Percentiles rank a stretch among this genome's conserved stretches.
Conservation (phyloP, 208 protist genomes). For the Endotrypanum monterogeii region DNA sequence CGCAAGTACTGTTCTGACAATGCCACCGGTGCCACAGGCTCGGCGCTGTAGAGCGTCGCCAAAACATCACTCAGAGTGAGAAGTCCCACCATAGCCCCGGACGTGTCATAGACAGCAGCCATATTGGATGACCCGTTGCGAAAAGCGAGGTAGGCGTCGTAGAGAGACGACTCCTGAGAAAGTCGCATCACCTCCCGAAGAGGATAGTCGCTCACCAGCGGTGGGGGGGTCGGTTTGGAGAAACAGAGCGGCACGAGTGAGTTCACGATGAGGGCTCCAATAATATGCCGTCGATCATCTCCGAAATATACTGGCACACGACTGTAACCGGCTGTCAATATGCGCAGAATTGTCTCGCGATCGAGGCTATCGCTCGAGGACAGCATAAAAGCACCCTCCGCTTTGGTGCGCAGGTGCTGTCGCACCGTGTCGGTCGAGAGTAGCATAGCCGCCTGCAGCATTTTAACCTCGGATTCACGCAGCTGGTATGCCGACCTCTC, state of each 20-base stretch:
- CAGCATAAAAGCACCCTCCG: slow-evolving; percentile 80
- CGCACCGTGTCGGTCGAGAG: slow-evolving; percentile 64
- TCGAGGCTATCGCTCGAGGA: slow-evolving; percentile 61
- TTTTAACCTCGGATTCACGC: slow-evolving; percentile 61
- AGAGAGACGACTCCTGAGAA: slow-evolving; percentile 50
- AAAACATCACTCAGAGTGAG: slow-evolving; percentile 75
- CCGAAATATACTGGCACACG: slow-evolving; percentile 87
- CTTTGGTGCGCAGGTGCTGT: slow-evolving; percentile 57
- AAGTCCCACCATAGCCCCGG: slow-evolving; percentile 57
- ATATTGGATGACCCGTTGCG: slow-evolving; percentile 56
- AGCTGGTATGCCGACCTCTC: slow-evolving; percentile 31
- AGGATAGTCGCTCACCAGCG: slow-evolving; percentile 66
- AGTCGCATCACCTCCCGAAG: slow-evolving; percentile 67
- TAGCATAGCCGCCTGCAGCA: slow-evolving; percentile 75
- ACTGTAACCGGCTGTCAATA: slow-evolving; percentile 72
- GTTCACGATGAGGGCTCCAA: slow-evolving; percentile 87
- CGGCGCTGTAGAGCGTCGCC: slow-evolving; percentile 48
- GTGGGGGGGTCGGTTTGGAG: slow-evolving; percentile 45
- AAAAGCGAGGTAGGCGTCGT: slow-evolving; percentile 73
- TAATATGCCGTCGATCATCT: slow-evolving; percentile 69
- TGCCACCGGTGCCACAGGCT: slow-evolving; percentile 22
- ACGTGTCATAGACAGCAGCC: slow-evolving; percentile 60
- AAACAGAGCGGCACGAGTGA: slow-evolving; percentile 76
- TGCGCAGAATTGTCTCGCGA: slow-evolving; percentile 54
- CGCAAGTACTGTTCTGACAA: slow-evolving; percentile 25